Percentiles rank a stretch among this genome's conserved stretches.
These are phyloP conservation scores for Chamaecyparis obtusa DNA, from an alignment of 75 land plant species.

Conservation along the genomic window DNA sequence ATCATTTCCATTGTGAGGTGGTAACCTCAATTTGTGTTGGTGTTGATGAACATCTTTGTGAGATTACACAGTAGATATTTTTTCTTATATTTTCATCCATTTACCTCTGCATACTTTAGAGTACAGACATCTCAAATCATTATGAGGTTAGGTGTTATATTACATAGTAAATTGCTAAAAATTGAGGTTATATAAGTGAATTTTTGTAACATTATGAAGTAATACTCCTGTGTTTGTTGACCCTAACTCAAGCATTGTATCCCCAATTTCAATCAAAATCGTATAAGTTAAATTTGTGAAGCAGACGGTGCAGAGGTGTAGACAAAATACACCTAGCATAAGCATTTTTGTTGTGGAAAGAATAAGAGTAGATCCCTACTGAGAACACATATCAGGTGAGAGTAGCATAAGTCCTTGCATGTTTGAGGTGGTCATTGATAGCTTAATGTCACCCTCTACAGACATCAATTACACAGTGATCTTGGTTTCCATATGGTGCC, in stretches of 20 bases:
- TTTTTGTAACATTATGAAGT: too few relatives aligned
- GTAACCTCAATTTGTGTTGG: not conserved
- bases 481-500: not conserved
- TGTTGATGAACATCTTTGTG: not conserved
- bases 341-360: too few relatives aligned
- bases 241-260: too few relatives aligned
- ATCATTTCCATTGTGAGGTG: not conserved
- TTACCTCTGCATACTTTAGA: not conserved
- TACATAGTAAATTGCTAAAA: not conserved
- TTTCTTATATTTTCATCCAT: not conserved
- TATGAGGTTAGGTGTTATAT: not conserved
- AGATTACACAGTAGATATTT: not conserved
- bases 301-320: too few relatives aligned
- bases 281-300: too few relatives aligned
- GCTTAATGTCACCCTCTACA: not conserved
- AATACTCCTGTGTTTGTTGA: too few relatives aligned
- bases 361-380: too few relatives aligned
- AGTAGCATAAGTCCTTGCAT: not conserved
- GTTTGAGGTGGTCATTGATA: not conserved
- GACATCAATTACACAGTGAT: not conserved
- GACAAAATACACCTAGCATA: too few relatives aligned
- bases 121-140: not conserved
- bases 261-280: too few relatives aligned
- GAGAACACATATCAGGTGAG: not conserved
- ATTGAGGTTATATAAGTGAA: not conserved